phyloP scores from a whole-genome alignment of 805 yeast species.

The Jamesozyma rosinii region DNA sequence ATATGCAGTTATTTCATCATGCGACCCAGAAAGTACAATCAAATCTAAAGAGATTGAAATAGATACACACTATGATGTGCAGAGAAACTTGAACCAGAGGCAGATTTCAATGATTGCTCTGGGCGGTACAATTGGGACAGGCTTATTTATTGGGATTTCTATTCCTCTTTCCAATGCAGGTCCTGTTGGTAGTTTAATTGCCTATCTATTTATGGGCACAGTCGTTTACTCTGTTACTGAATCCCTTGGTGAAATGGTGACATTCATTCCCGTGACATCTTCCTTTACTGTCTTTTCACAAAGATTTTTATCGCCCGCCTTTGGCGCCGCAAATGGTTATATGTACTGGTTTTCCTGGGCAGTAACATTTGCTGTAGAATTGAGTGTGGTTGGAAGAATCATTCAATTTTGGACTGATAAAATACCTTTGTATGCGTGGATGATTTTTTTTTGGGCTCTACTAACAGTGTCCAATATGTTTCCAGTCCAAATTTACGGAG shows the following conservation, averaged over 20 bases:
- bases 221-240: constrained; percentile 58
- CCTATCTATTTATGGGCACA: constrained; percentile 52
- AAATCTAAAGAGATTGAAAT: not conserved
- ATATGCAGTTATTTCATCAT: too few species aligned
- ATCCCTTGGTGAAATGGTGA: constrained; percentile 67
- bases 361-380: constrained; percentile 59
- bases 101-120: constrained; percentile 64
- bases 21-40: too few species aligned
- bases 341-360: constrained; percentile 69
- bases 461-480: constrained; percentile 44
- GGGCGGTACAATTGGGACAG: constrained; percentile 71
- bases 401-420: constrained; percentile 51
- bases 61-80: constrained; percentile 10
- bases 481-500: constrained; percentile 62
- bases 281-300: constrained; percentile 59
- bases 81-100: constrained; percentile 49
- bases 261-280: constrained; percentile 54
- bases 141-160: constrained; percentile 48
- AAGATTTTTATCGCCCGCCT: constrained; percentile 52
- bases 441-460: constrained; percentile 48
- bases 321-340: constrained; percentile 62
- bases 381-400: constrained; percentile 57
- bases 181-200: constrained; percentile 52
- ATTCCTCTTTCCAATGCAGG: constrained; percentile 24
- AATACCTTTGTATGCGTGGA: constrained; percentile 65